phyloP scores from a whole-genome alignment of 75 land plant species.

The Sequoiadendron giganteum region DNA sequence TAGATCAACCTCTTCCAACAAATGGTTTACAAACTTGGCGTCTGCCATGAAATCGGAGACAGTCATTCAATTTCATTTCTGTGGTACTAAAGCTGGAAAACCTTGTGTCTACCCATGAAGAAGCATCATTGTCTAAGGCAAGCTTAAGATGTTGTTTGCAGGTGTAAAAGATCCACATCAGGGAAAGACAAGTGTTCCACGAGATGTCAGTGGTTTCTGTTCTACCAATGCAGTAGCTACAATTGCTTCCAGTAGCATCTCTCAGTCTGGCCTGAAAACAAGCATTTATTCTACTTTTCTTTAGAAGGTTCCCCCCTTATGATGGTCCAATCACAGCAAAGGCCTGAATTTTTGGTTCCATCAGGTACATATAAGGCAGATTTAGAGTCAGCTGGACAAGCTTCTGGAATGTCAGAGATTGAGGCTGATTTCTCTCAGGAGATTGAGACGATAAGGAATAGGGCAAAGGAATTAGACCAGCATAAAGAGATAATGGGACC shows the following conservation, averaged over 20 bases:
- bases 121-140: conserved; percentile 1
- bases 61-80: not conserved
- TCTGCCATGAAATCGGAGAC: not conserved
- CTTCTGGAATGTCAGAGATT: conserved; percentile 21
- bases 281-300: not conserved
- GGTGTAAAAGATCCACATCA: conserved; percentile 1
- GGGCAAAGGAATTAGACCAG: not conserved
- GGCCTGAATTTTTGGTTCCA: not conserved
- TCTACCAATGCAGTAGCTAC: not conserved
- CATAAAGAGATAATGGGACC: not conserved
- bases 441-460: conserved; percentile 25
- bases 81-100: not conserved
- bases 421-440: conserved; percentile 30
- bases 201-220: not conserved
- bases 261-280: not conserved
- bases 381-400: not conserved
- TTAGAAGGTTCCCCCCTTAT: not conserved
- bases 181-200: not conserved
- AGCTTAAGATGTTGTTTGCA: not conserved
- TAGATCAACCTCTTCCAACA: too few relatives aligned
- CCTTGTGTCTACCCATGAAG: not conserved
- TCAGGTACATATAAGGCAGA: conserved; percentile 1
- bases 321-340: not conserved
- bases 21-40: too few relatives aligned
- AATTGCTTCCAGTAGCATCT: not conserved